These are phyloP conservation scores for Cladosporium velox DNA, from an alignment of 2,329 filamentous ascomycete genomes.

Conservation along the genomic window DNA sequence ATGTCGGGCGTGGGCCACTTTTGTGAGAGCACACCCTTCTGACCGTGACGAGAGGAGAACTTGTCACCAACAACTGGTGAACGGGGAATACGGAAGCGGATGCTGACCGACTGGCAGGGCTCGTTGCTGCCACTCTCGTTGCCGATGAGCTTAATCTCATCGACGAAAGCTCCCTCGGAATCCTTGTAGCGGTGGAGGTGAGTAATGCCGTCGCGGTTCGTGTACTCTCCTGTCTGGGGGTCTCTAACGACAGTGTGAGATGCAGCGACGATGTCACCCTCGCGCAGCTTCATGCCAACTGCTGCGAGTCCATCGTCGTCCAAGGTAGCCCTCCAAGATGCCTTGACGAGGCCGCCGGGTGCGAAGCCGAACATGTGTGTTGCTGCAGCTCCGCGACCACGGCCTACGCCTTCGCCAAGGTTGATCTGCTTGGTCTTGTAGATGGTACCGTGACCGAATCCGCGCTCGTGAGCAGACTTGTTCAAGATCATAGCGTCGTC, in stretches of 20 bases:
- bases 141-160: slow-evolving; percentile 89
- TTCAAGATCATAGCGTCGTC: slow-evolving; percentile 99
- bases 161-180: slow-evolving; percentile 80
- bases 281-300: slow-evolving; percentile 73
- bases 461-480: slow-evolving; percentile 93
- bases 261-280: slow-evolving; percentile 83
- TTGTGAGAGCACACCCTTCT: slow-evolving; percentile 95
- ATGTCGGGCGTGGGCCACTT: slow-evolving; percentile 94
- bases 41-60: slow-evolving; percentile 96
- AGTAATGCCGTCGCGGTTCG: slow-evolving; percentile 83
- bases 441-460: slow-evolving; percentile 92
- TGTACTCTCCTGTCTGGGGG: slow-evolving; percentile 67
- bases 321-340: slow-evolving; percentile 69
- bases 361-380: slow-evolving; percentile 90
- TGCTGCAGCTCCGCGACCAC: slow-evolving; percentile 58
- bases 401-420: slow-evolving; percentile 65
- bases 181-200: slow-evolving; percentile 96
- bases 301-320: slow-evolving; percentile 86
- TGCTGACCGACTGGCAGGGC: slow-evolving; percentile 81
- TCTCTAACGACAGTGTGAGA: slow-evolving; percentile 87
- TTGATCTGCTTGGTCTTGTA: slow-evolving; percentile 96
- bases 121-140: slow-evolving; percentile 81
- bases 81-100: slow-evolving; percentile 90
- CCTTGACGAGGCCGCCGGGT: slow-evolving; percentile 70
- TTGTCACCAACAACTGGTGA: slow-evolving; percentile 96